Percentiles rank a stretch among this genome's conserved stretches.
These are phyloP conservation scores for Suillus subaureus DNA, from an alignment of 768 basidiomycete genomes.

Conservation along the genomic window DNA sequence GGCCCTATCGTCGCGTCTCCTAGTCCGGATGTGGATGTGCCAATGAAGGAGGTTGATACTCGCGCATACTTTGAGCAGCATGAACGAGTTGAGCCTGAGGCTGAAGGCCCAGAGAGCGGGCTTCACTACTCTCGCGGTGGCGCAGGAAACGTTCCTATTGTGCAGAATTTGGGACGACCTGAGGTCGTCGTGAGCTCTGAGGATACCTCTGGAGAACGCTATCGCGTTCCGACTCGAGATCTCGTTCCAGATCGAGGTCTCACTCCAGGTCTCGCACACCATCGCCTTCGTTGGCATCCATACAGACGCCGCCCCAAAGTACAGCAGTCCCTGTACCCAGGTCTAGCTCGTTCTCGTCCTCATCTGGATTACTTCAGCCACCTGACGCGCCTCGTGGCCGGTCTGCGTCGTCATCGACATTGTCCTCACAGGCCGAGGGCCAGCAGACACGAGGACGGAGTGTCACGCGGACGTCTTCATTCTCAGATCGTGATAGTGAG, in stretches of 20 bases:
- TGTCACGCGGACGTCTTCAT: constrained; percentile 54
- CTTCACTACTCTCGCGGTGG: constrained; percentile 20
- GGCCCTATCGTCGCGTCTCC: constrained; percentile 15
- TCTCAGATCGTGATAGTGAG: constrained; percentile 51
- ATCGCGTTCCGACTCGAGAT: constrained; percentile 35
- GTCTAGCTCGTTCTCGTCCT: constrained; percentile 16
- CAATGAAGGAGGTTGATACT: constrained; percentile 10
- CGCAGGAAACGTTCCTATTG: constrained; percentile 16
- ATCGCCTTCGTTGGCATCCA: constrained; percentile 35
- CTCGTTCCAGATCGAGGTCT: constrained; percentile 35
- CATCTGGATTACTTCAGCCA: constrained; percentile 28
- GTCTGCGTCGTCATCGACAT: constrained; percentile 37
- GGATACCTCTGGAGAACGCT: constrained; percentile 33
- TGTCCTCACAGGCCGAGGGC: constrained; percentile 33
- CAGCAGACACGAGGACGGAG: constrained; percentile 53
- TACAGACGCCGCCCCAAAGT: constrained; percentile 16
- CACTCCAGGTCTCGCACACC: constrained; percentile 49
- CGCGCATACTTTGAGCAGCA: constrained; percentile 18
- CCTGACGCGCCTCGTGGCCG: constrained; percentile 28
- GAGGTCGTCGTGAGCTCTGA: constrained; percentile 39
- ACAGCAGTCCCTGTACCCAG: constrained; percentile 16
- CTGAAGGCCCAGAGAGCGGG: constrained; percentile 16
- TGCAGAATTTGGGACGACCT: constrained; percentile 20
- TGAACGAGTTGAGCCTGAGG: constrained; percentile 21
- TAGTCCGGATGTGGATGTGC: constrained; percentile 7